Base-by-base conservation (phyloP, 1,139 yeast genomes). In the Protomyces inouyei region DNA sequence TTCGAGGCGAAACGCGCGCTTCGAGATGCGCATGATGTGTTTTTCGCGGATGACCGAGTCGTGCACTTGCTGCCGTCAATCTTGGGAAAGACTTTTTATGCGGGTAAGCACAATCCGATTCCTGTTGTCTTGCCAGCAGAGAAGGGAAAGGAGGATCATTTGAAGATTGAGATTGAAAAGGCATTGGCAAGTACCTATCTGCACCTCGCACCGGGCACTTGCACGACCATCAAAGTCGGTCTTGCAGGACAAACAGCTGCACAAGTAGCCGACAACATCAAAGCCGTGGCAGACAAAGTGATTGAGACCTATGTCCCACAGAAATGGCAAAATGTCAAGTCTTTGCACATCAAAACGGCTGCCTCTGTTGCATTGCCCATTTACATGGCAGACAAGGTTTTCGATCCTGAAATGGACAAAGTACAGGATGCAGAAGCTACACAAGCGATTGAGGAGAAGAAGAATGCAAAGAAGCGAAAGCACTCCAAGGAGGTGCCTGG, bases 301-400 rank as follows among this genome's bases (percentile, higher is more conserved):
- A 75, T 80, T 28, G 74, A 75, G 55, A 74, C 72, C 45, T 69
- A 73, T 25, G 68, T 77, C 25, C 71, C 73, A 36, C 74, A 68
- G 35, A 73, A 75, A 35, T 73, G 82, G 71, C 78, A 76, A 48
- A 78, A 79, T 55, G 74, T 86, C 66, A 85, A 88, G 75, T 79
- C 86, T 53, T 77, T 90, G 55, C 84, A 84, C 75, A 75, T 92
- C 69, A 90, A 90, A 77, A 81, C 93, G 14, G 78, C 80, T 64
- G 75, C 76, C 55, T 88, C 97, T 28, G 97, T 97, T 35, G 83
- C 93, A 23, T 79, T 93, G 72, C 98, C 98, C 52, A 79, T 93
- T 67, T 93, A 80, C 76, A 83, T 86, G 72, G 79, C 87, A 57
- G 86, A 86, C 46, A 80, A 79, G 67, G 79, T 89, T 59, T 84